Conservation (phyloP, 805 yeast genomes). For the Starmerella vitae region DNA sequence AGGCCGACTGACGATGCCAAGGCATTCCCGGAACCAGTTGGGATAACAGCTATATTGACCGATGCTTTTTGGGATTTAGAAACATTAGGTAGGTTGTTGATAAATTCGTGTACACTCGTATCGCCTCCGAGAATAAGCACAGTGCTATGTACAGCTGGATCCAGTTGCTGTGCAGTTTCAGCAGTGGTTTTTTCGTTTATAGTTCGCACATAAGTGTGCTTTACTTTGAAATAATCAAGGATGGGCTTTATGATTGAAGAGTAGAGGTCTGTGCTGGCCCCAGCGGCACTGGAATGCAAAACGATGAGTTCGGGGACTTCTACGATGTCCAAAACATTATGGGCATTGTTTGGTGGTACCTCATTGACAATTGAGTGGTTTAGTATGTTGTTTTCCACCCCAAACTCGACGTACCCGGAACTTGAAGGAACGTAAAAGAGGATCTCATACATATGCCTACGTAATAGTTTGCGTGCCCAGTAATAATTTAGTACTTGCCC, state of each 20-base stretch:
- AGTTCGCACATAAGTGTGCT: constrained; percentile 29
- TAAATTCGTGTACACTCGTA: constrained; percentile 64
- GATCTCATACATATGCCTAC: too few species aligned
- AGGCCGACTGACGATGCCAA: constrained; percentile 47
- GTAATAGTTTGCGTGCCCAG: too few species aligned
- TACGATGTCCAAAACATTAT: background rate
- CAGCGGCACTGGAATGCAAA: background rate
- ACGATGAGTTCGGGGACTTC: background rate
- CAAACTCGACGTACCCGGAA: background rate
- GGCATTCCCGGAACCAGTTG: constrained; percentile 83
- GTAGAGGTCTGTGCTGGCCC: constrained; percentile 18
- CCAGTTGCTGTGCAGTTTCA: constrained; percentile 25
- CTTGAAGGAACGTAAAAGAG: background rate
- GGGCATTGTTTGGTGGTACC: background rate
- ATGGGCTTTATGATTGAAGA: constrained; percentile 26
- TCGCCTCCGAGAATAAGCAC: constrained; percentile 70
- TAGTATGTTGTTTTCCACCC: background rate
- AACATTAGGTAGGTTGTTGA: constrained; percentile 35
- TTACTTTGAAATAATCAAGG: constrained; percentile 24
- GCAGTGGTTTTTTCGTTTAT: constrained; percentile 22
- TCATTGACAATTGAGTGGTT: background rate
- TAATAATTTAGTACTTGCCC: too few species aligned
- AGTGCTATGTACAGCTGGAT: constrained; percentile 27
- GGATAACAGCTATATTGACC: constrained; percentile 32
- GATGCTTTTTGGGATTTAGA: background rate